Percentiles rank a stretch among this genome's conserved stretches.
Conservation (phyloP, 2,329 filamentous ascomycete species). For the Hypoxylon sp. region DNA sequence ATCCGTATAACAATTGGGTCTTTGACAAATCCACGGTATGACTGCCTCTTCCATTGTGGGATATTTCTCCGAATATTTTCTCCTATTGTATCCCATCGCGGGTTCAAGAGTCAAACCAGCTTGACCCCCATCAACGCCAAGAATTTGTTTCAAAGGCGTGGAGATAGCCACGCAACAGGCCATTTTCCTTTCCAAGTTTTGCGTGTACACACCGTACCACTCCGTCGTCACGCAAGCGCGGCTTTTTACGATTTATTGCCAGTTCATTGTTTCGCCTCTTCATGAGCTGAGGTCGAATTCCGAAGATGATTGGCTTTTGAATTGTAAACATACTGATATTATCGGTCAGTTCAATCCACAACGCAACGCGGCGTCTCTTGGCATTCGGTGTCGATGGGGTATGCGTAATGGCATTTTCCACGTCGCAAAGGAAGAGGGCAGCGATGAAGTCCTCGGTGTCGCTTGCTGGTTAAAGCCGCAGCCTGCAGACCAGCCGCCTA, state of each 20-base stretch:
- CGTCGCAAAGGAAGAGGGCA: slow-evolving; percentile 73
- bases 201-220: slow-evolving; percentile 5
- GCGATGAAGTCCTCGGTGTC: slow-evolving; percentile 74
- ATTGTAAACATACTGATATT: slow-evolving; percentile 25
- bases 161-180: slow-evolving; percentile 26
- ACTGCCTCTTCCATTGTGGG: slow-evolving; percentile 5
- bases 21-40: slow-evolving; percentile 54
- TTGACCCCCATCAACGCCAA: slow-evolving; percentile 18
- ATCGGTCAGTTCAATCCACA: slow-evolving; percentile 67
- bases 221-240: slow-evolving; percentile 13
- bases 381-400: slow-evolving; percentile 77
- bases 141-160: slow-evolving; percentile 37
- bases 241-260: slow-evolving; percentile 1
- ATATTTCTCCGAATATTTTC: not conserved
- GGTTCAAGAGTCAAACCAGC: not conserved
- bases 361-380: slow-evolving; percentile 75
- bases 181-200: slow-evolving; percentile 14
- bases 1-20: slow-evolving; percentile 56
- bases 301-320: slow-evolving; percentile 16
- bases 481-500: slow-evolving; percentile 61
- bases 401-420: slow-evolving; percentile 79
- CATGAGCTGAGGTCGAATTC: slow-evolving; percentile 2
- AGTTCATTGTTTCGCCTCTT: slow-evolving; percentile 27
- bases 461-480: slow-evolving; percentile 80
- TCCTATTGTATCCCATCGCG: not conserved